A percentile compares a stretch with the other conserved stretches of the same genome.
phyloP scores from a whole-genome alignment of 306 rosid species.

The Rosa lucieae region DNA sequence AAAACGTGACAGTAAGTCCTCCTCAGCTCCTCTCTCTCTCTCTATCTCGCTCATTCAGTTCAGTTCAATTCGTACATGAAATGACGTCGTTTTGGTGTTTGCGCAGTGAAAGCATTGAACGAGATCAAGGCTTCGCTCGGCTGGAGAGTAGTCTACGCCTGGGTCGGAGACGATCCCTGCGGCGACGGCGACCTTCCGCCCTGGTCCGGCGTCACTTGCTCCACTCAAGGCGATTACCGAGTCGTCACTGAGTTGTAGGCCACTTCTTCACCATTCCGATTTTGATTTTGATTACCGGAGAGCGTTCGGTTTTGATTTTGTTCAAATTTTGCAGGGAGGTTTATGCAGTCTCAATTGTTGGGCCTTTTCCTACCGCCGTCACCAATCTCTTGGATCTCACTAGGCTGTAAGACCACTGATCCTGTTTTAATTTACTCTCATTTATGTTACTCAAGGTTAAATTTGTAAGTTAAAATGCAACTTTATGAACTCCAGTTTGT shows the following conservation, averaged over 20 bases:
- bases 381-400: conserved; percentile 98
- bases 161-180: conserved; percentile 99
- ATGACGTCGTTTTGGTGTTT: conserved; percentile 4
- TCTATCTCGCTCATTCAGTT: background rate
- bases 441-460: background rate
- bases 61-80: background rate
- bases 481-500: background rate
- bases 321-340: conserved; percentile 65
- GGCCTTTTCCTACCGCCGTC: conserved; percentile 98
- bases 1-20: conserved; percentile 79
- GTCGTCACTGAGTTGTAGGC: conserved; percentile 92
- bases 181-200: conserved; percentile 97
- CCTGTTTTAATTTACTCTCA: background rate
- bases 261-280: background rate
- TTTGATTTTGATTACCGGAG: background rate
- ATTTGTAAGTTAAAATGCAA: background rate
- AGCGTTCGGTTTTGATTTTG: background rate
- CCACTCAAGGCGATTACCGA: conserved; percentile 94
- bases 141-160: conserved; percentile 98
- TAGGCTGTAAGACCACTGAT: conserved; percentile 59
- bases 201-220: conserved; percentile 98
- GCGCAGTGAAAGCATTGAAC: conserved; percentile 88
- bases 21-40: conserved; percentile 10
- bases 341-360: conserved; percentile 95
- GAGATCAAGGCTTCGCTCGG: conserved; percentile 99